Conservation (phyloP, 495 filamentous ascomycete species). For the Pyrenula aspistea region DNA sequence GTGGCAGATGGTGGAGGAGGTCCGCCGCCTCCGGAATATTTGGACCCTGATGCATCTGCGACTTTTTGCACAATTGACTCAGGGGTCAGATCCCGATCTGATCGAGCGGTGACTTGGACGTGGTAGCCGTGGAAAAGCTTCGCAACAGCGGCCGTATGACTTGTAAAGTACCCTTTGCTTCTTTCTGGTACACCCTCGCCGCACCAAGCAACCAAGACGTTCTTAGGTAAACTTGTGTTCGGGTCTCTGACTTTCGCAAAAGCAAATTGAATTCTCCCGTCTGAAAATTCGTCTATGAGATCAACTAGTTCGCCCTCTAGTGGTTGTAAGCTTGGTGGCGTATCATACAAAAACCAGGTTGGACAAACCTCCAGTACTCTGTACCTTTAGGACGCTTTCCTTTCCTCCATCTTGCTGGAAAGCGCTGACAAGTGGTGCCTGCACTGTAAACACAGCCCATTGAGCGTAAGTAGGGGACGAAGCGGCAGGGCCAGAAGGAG, state of each 20-base stretch:
- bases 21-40: constrained; percentile 62
- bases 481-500: constrained; percentile 50
- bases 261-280: constrained; percentile 92
- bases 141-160: constrained; percentile 75
- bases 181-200: constrained; percentile 96
- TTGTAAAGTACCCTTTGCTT: constrained; percentile 96
- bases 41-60: constrained; percentile 90
- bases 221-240: constrained; percentile 84
- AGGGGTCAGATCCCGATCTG: constrained; percentile 74
- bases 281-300: constrained; percentile 94
- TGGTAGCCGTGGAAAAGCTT: constrained; percentile 95
- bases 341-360: neutral
- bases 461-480: constrained; percentile 60
- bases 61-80: constrained; percentile 86
- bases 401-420: constrained; percentile 81
- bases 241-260: constrained; percentile 94
- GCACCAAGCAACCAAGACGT: constrained; percentile 92
- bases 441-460: constrained; percentile 89
- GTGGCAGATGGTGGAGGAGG: constrained; percentile 33
- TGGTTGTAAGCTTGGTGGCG: neutral
- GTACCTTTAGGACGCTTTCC: constrained; percentile 90
- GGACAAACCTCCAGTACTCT: constrained; percentile 70
- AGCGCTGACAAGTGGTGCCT: constrained; percentile 76
- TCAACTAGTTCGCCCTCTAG: constrained; percentile 88
- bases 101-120: constrained; percentile 90